These are phyloP conservation scores for Typha latifolia DNA, from an alignment of 176 grass and related monocot genomes.

Conservation along the genomic window DNA sequence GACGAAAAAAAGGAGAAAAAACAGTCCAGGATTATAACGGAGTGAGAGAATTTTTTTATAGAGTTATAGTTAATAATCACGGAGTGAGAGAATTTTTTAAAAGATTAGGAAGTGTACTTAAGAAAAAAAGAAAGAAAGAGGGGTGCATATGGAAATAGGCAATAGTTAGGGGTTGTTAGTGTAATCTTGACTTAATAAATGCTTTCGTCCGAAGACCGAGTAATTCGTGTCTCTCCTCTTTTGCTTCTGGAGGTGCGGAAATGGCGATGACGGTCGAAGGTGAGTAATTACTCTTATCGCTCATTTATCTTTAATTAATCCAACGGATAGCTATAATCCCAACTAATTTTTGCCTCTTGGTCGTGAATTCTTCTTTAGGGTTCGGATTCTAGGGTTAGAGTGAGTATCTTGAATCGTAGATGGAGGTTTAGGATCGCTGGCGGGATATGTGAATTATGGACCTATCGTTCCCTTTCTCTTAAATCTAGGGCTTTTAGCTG, in stretches of 20 bases:
- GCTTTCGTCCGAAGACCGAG: too few species aligned
- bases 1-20: too few species aligned
- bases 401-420: not conserved
- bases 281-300: slow-evolving; percentile 4
- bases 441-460: not conserved
- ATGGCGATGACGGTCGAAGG: slow-evolving; percentile 84
- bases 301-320: not conserved
- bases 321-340: not conserved
- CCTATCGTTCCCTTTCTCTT: not conserved
- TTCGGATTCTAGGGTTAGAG: not conserved
- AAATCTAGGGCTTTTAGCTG: not conserved
- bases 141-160: too few species aligned
- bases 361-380: not conserved
- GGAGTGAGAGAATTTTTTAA: too few species aligned
- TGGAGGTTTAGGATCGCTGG: not conserved
- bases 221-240: not conserved
- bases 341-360: not conserved
- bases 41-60: too few species aligned
- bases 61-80: too few species aligned
- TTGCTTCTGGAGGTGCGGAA: not conserved
- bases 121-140: too few species aligned
- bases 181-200: too few species aligned
- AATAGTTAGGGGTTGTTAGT: too few species aligned
- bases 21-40: too few species aligned
- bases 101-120: too few species aligned